Base-by-base conservation (phyloP, 148 eudicot species). In the Persicaria maculosa region DNA sequence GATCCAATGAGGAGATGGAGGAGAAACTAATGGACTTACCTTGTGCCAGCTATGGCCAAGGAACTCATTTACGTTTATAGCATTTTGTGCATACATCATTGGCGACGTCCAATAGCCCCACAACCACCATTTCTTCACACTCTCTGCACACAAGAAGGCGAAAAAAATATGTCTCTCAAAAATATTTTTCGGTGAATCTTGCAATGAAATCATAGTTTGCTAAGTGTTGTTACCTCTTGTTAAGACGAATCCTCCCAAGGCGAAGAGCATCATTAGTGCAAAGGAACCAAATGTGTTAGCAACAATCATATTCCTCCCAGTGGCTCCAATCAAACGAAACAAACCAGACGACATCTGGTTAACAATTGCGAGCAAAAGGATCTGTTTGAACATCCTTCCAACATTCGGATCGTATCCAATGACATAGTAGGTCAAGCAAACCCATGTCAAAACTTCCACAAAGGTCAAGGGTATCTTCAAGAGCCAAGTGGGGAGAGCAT, bases 71-170 rank as follows among this genome's bases (percentile, higher is more conserved):
- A 84, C 90, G 68, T 79, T 57, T 8, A 92, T 43, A 44, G 91
- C 92, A 74, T 79, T 87, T 59, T 85, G 85, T 55, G 81, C 92
- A 78, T 92, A 92, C 95, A 88, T 92, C 83, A 92, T 14, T 2
- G 97, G 95, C 43, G 97, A 92, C 7, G 78, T 20, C 90, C 91
- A 92, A 73, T 85, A 92, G 74, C 91, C 97, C 94, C 97, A 90
- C 71, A 77, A 74, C 97, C 97, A 92, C 93, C 97, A 92, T 46
- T 78, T 75, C 81, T 83, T 84, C 50, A 92, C 76, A 44, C 84
- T 15, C 2, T 76, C 95, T 92, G 84, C 72, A 12, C 2, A 36
- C 4, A 22, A 11, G 47, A 44, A 65, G 9, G 11, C 52, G 4
- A 65, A 14, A 0, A 64, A 64, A 65, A 1, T 1, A 20, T 19